A percentile compares a stretch with the other conserved stretches of the same genome.
Conservation (phyloP, 495 filamentous ascomycete genomes). For the Penicillium cinerascens region DNA sequence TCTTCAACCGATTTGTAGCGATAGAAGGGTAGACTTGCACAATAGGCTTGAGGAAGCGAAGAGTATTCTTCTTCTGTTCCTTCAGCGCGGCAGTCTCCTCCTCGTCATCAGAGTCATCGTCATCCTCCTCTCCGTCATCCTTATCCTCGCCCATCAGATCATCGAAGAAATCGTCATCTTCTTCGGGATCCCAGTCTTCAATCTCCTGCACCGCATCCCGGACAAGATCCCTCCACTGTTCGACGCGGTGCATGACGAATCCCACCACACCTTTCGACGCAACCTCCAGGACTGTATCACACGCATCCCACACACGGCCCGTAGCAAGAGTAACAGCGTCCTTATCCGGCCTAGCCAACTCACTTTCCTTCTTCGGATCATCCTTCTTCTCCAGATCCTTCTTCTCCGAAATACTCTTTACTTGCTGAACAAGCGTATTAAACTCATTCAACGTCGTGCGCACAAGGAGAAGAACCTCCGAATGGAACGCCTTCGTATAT, state of each 20-base stretch:
- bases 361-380: constrained; percentile 20
- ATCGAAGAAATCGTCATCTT: constrained; percentile 52
- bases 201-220: constrained; percentile 80
- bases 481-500: constrained; percentile 57
- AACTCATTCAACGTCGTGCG: constrained; percentile 40
- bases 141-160: constrained; percentile 44
- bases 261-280: constrained; percentile 62
- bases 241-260: constrained; percentile 56
- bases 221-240: constrained; percentile 66
- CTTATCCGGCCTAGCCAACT: constrained; percentile 34
- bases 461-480: constrained; percentile 42
- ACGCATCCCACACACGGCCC: constrained; percentile 58
- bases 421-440: constrained; percentile 30
- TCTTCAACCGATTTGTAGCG: constrained; percentile 35
- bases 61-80: constrained; percentile 34
- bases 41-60: constrained; percentile 42
- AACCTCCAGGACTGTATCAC: constrained; percentile 64
- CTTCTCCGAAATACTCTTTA: constrained; percentile 28
- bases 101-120: constrained; percentile 23
- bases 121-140: constrained; percentile 37
- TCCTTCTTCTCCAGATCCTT: constrained; percentile 22
- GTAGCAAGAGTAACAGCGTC: constrained; percentile 39
- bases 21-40: constrained; percentile 42
- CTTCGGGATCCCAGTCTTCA: constrained; percentile 78
- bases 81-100: constrained; percentile 30